Evolutionary conservation across 1,284 basidiomycete genomes (phyloP), one percentile per base, ranked within the genome.

Genomic region (Cryptococcus sp.): DNA sequence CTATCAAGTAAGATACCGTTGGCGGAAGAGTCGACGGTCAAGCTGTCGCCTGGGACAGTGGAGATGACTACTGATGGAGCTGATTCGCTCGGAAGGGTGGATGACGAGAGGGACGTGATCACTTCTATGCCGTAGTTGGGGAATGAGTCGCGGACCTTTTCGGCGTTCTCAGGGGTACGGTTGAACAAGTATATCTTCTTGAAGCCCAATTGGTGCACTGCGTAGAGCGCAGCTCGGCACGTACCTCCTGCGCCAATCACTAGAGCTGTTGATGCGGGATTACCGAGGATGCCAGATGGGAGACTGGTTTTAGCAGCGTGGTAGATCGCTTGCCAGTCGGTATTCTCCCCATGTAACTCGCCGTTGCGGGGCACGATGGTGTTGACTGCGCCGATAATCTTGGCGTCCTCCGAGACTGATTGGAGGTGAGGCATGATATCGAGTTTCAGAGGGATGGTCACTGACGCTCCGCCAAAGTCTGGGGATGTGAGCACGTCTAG

Each of bases 211-310:
- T 84, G 79, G 66, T 88, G 84, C 52, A 96, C 79, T 1, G 93
- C 91, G 73, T 92, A 95, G 60, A 97, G 86, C 0, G 93, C 93
- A 0, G 93, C 93, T 30, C 93, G 88, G 22, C 90, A 88, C 0
- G 93, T 96, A 1, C 93, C 93, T 7, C 93, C 93, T 0, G 92
- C 93, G 2, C 93, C 93, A 62, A 97, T 89, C 57, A 97, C 86
- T 51, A 97, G 82, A 11, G 83, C 88, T 0, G 85, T 82, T 16
- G 84, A 77, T 66, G 69, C 3, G 75, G 65, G 35, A 79, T 69
- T 19, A 22, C 47, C 47, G 25, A 66, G 57, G 8, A 40, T 54
- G 17, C 47, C 61, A 38, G 73, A 61, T 23, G 66, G 52, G 39
- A 81, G 82, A 57, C 76, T 74, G 49, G 62, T 60, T 41, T 59